Base-by-base conservation (phyloP, 23 red algal species). In the Chondrus crispus region DNA sequence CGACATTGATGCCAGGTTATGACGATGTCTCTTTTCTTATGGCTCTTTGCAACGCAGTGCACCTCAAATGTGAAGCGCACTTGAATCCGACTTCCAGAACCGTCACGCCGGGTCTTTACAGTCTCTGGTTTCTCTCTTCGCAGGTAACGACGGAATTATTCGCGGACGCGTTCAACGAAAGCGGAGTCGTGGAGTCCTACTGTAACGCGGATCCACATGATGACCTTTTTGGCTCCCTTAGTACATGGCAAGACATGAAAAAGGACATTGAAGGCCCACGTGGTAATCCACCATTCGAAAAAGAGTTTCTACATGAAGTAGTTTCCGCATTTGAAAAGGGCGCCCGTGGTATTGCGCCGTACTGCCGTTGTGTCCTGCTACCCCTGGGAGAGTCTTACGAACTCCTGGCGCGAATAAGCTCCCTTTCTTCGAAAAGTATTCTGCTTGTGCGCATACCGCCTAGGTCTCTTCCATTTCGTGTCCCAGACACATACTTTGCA, bases 221-320 rank as follows among this genome's bases (percentile, higher is more conserved):
- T 14, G 18, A 4, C n/a, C 2, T 2, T 5, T 84, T 84, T 5
- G 80, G 80, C 9, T 4, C 54, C 1, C 1, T 28, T 20, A 55
- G 80, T 29, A 64, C 29, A 20, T 84, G 80, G 54, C 3, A 84
- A 20, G 52, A 62, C 2, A 35, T 44, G 9, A 55, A 84, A n/a
- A 26, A 64, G 20, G 12, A 40, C 18, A 43, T 84, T 20, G 54
- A 84, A 33, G 80, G 80, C 20, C 52, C 33, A 12, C 52, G 35
- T 16, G 80, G n/a, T 32, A 84, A 84, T 38, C 80, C 55, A 16
- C 80, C 80, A 22, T 84, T 84, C 29, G 4, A 84, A 14, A 68
- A 22, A 1, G 38, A 4, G 2, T 80, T 62, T 64, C 8, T 84
- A 14, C 54, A 30, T 20, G 4, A n/a, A 29, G 41, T 66, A 43